A percentile compares a stretch with the other conserved stretches of the same genome.
Conservation (phyloP, 2,329 filamentous ascomycete genomes). For the Tolypocladium paradoxum region DNA sequence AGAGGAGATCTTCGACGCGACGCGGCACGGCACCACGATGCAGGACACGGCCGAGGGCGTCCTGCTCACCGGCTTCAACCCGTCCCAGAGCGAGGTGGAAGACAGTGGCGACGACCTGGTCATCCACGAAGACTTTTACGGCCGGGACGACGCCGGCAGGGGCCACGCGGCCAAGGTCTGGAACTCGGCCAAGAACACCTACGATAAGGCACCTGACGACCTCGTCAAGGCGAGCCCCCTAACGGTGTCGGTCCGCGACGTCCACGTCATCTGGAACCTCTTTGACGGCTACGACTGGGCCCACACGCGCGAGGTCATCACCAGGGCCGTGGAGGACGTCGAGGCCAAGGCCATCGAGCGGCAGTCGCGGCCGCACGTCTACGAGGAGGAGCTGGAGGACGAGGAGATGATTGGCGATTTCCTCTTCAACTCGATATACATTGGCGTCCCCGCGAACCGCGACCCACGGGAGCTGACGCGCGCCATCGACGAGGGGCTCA, state of each 20-base stretch:
- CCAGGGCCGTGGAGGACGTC: constrained; percentile 78
- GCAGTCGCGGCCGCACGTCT: constrained; percentile 45
- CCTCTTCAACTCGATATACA: constrained; percentile 97
- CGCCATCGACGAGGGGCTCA: constrained; percentile 79
- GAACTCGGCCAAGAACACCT: constrained; percentile 68
- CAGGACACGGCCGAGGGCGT: constrained; percentile 26
- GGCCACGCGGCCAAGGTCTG: constrained; percentile 61
- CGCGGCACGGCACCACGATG: constrained; percentile 21
- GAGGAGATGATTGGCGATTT: constrained; percentile 88
- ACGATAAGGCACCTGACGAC: constrained; percentile 52
- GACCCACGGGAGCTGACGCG: constrained; percentile 73
- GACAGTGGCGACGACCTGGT: constrained; percentile 49
- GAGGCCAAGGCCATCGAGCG: constrained; percentile 74
- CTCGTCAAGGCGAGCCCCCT: constrained; percentile 60
- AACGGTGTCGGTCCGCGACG: constrained; percentile 67
- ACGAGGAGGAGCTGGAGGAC: constrained; percentile 65
- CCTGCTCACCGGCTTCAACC: constrained; percentile 21
- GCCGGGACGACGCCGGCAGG: constrained; percentile 45
- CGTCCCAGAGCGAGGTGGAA: constrained; percentile 20
- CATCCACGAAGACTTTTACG: constrained; percentile 72
- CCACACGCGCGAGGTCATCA: constrained; percentile 73
- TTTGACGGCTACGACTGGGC: constrained; percentile 98
- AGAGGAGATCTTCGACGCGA: constrained; percentile 39
- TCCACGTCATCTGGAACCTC: constrained; percentile 94
- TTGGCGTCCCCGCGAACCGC: constrained; percentile 76